Conservation (phyloP, 768 basidiomycete species). For the Mycena maculata region DNA sequence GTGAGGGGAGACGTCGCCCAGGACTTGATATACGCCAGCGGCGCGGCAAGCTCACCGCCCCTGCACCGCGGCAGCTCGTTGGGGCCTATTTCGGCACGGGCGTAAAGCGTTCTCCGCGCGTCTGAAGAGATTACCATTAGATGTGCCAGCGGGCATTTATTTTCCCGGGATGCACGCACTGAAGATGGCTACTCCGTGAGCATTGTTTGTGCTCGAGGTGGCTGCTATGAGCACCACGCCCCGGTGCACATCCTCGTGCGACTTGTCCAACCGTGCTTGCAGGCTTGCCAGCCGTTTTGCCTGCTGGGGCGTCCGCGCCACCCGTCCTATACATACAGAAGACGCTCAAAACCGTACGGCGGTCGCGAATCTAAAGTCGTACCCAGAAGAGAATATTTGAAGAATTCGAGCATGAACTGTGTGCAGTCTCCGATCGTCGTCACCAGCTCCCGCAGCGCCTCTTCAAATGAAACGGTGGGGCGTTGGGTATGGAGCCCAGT, state of each 20-base stretch:
- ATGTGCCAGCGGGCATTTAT: not conserved
- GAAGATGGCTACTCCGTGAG: too few species aligned
- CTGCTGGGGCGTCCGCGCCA: not conserved
- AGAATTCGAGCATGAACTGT: not conserved
- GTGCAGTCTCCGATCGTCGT: slow-evolving; percentile 4
- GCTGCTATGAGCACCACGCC: not conserved
- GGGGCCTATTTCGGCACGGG: not conserved
- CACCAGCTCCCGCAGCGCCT: not conserved
- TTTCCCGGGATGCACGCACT: too few species aligned
- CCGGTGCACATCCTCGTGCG: not conserved
- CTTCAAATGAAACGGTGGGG: not conserved
- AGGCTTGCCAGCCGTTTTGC: not conserved
- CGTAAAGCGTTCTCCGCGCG: not conserved
- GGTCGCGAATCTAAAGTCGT: too few species aligned
- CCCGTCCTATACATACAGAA: not conserved
- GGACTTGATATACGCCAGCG: not conserved
- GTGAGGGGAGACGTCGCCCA: not conserved
- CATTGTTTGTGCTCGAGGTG: not conserved
- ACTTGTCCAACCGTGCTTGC: not conserved
- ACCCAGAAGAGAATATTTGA: slow-evolving; percentile 3
- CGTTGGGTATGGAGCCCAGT: not conserved
- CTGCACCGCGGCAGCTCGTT: not conserved
- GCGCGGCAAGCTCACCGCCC: not conserved
- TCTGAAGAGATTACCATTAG: not conserved
- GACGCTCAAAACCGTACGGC: not conserved